Evolutionary conservation across 495 filamentous ascomycete genomes (phyloP).

Genomic region (Xeromyces bisporus): DNA sequence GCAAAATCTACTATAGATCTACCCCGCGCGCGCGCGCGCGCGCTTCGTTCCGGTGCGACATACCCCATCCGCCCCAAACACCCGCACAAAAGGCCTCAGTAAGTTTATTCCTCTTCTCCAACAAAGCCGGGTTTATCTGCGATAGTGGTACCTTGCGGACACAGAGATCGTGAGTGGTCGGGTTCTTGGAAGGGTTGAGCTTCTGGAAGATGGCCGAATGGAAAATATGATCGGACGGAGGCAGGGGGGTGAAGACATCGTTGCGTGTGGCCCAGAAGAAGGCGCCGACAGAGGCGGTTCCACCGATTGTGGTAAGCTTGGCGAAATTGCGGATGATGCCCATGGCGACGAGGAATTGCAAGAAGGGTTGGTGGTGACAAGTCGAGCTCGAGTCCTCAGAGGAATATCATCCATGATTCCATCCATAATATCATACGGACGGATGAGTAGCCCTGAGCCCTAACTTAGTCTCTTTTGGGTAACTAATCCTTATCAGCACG

Average conservation of each 20-base stretch:
- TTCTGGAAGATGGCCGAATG: conserved; percentile 33
- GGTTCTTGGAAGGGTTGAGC: conserved; percentile 46
- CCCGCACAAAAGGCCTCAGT: conserved; percentile 47
- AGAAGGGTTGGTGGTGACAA: too few relatives aligned
- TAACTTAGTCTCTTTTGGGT: too few relatives aligned
- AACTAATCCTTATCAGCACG: too few relatives aligned
- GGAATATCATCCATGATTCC: too few relatives aligned
- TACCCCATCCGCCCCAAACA: conserved; percentile 49
- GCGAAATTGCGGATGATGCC: conserved; percentile 28
- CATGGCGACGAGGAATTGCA: conserved; percentile 25
- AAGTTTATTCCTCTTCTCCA: conserved; percentile 42
- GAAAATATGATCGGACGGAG: conserved; percentile 44
- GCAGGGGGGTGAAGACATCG: conserved; percentile 30
- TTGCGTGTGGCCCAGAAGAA: conserved; percentile 30
- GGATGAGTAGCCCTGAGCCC: too few relatives aligned
- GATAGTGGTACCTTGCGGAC: conserved; percentile 42
- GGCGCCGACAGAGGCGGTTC: conserved; percentile 22
- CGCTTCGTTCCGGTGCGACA: too few relatives aligned
- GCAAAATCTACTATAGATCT: too few relatives aligned
- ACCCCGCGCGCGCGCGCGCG: too few relatives aligned
- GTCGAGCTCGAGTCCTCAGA: too few relatives aligned
- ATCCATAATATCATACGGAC: too few relatives aligned
- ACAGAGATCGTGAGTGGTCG: conserved; percentile 43
- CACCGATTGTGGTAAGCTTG: conserved; percentile 25
- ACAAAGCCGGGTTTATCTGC: conserved; percentile 45